phyloP scores from a whole-genome alignment of 805 yeast genomes.

The Vanderwaltozyma polyspora region DNA sequence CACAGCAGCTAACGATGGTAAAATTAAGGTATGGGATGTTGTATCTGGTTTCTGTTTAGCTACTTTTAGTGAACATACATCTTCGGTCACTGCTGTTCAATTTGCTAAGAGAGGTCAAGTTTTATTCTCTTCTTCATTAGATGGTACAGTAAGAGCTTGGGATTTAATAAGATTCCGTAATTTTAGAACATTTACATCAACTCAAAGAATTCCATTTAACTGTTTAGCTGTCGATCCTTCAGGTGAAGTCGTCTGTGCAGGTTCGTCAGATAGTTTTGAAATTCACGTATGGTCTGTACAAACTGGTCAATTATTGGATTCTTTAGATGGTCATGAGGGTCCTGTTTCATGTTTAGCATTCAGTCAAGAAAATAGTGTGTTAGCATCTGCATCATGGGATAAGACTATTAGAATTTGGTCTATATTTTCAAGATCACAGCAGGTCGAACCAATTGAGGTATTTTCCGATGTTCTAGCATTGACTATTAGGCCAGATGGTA shows the following conservation, averaged over 20 bases:
- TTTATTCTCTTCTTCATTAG: conserved; percentile 79
- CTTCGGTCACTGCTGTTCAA: conserved; percentile 77
- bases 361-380: conserved; percentile 61
- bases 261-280: conserved; percentile 79
- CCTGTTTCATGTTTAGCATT: conserved; percentile 84
- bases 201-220: conserved; percentile 77
- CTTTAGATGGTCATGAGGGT: conserved; percentile 87
- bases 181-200: conserved; percentile 88
- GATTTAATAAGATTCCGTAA: conserved; percentile 87
- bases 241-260: conserved; percentile 94
- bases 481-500: conserved; percentile 86
- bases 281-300: conserved; percentile 97
- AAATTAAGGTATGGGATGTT: conserved; percentile 93
- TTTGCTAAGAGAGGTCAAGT: conserved; percentile 89
- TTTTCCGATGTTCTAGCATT: conserved; percentile 74
- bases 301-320: conserved; percentile 82
- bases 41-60: conserved; percentile 84
- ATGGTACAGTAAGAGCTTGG: conserved; percentile 97
- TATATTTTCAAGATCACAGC: conserved; percentile 75
- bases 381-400: conserved; percentile 96
- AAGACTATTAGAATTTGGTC: conserved; percentile 89
- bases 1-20: conserved; percentile 94
- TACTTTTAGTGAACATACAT: conserved; percentile 83
- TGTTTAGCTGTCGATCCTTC: conserved; percentile 92
- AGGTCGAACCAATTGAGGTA: conserved; percentile 82